Base-by-base conservation (phyloP, 2,329 filamentous ascomycete genomes). In the Sporothrix pallida region DNA sequence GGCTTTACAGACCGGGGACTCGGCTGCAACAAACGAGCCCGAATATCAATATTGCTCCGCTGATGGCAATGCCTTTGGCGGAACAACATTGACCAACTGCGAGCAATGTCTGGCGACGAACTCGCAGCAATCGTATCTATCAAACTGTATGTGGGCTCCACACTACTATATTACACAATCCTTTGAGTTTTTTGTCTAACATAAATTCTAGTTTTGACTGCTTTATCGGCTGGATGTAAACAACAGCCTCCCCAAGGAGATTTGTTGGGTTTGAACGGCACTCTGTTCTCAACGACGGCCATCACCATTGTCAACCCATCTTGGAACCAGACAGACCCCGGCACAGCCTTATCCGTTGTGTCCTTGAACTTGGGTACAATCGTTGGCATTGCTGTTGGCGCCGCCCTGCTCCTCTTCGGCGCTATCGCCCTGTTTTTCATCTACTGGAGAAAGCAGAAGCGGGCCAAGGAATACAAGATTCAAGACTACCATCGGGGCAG, bases 331-430 rank as follows among this genome's bases (percentile, higher is more conserved):
- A 78, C 80, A 0, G 68, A 78, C 0, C 76, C 80, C 0, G 76
- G n/a, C 67, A 23, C 75, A 78, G 2, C 79, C 77, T 3, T 77
- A 77, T 10, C 52, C 17, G 68, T 37, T 8, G 63, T 72, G 31
- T 72, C 31, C 9, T 83, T 88, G 78, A 83, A 84, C 0, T 83
- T 83, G 0, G 84, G 85, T 1, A 84, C 85, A n/a, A 86, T 88
- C 17, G 85, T 86, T 0, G 87, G 87, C 20, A 89, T 90, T 63
- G 83, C 82, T 0, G 78, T 88, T 0, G 87, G 85, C 13, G 83
- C 82, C 7, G 81, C 81, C 0, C 79, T 86, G 0, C 77, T 84
- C 1, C 78, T 88, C 2, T 48, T 86, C 6, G 81, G 84, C 0
- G 83, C 82, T 2, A 75, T 80, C 0, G 82, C 79, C 2, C 81